These are phyloP conservation scores for Knoxdaviesia capensis DNA, from an alignment of 2,329 filamentous ascomycete genomes.

Conservation along the genomic window DNA sequence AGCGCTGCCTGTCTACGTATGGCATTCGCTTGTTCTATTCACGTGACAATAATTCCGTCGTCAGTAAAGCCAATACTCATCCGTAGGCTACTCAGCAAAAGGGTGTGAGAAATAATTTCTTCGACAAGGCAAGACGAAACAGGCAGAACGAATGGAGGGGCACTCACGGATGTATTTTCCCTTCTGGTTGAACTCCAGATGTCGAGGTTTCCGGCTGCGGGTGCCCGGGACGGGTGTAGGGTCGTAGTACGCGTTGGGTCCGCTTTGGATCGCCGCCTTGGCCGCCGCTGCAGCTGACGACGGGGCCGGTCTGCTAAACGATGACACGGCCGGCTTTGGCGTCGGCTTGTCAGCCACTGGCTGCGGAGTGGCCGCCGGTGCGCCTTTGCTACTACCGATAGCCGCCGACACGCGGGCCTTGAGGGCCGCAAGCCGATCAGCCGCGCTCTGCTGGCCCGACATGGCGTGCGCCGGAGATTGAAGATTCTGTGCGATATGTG, in stretches of 20 bases:
- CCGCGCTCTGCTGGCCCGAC: no score
- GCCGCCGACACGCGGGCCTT: conserved; percentile 65
- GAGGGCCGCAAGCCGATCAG: conserved; percentile 53
- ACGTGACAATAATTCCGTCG: background rate
- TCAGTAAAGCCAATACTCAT: background rate
- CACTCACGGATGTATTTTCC: conserved; percentile 66
- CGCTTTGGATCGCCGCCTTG: no score
- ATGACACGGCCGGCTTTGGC: conserved; percentile 18
- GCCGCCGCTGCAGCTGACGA: conserved; percentile 6
- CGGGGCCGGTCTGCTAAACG: background rate
- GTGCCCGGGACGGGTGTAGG: conserved; percentile 42
- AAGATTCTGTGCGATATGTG: no score
- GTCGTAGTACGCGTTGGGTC: conserved; percentile 68
- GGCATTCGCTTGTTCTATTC: conserved; percentile 56
- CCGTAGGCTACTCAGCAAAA: no score
- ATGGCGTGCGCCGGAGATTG: no score
- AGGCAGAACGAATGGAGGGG: background rate
- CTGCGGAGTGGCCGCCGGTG: conserved; percentile 56
- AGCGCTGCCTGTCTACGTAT: conserved; percentile 70
- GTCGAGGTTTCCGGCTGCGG: conserved; percentile 48
- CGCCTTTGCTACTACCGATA: conserved; percentile 42
- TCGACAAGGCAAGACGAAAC: no score
- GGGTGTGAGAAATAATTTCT: no score
- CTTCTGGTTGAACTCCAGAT: conserved; percentile 80
- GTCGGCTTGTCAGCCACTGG: conserved; percentile 46